Evolutionary conservation across 345 rosid genomes (phyloP), one percentile per base, ranked within the genome.

Genomic region (Euphorbia pulcherrima): DNA sequence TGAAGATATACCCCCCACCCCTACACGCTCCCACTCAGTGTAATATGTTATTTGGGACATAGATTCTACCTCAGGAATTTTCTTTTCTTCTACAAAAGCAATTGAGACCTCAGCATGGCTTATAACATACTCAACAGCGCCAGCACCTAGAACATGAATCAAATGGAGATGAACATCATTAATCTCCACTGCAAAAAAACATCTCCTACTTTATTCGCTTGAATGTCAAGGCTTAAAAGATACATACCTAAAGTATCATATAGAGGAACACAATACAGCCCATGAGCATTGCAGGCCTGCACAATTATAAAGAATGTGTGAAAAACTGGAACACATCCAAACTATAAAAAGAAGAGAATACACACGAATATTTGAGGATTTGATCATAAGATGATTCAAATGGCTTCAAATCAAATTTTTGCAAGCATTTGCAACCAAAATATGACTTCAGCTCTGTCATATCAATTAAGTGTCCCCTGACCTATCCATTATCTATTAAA

Each of bases 251-350:
- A 81, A 52, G 97, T 95, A 78, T 95, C 99, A 72, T 95, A 95
- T 24, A 95, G 72, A 71, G 99, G 99, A 67, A 95, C 99, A 71
- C 99, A 95, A 62, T 77, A 87, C 67, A 95, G 88, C 72, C 96
- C 97, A 76, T 89, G 97, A 80, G 99, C 97, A 74, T 92, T 95
- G 82, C 99, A 95, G 6, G 99, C 99, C 99, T 95, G 87, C 81
- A 80, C 51, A 72, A 81, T 59, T 47, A 50, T 23, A 21, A 21
- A 64, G 59, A 29, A 62, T 64, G 68, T 77, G 73, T n/a, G 2
- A 58, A 10, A 57, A 52, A 51, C 0, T 14, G 8, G 24, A 29
- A 64, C 9, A 9, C 16, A 61, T 29, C 37, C 18, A 11, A 21
- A 21, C n/a, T 52, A 41, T 23, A 61, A 64, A 69, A 65, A 44